Evolutionary conservation across 2,329 filamentous ascomycete genomes (phyloP).

Genomic region (Thelonectria blattea): DNA sequence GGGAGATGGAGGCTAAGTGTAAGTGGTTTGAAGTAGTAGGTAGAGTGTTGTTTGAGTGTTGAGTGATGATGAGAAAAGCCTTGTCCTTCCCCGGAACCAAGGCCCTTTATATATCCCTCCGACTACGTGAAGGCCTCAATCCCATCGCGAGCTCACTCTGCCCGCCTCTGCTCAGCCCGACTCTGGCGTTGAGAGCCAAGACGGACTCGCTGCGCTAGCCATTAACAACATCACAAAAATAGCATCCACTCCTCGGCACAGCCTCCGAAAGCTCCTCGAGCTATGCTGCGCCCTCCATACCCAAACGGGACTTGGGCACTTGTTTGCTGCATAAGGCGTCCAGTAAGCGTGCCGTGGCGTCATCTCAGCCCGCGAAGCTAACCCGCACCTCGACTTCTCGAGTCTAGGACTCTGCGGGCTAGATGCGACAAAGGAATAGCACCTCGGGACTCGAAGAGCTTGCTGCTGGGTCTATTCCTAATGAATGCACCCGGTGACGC

Average conservation of each 20-base stretch:
- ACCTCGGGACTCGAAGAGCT: neutral
- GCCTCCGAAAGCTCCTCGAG: neutral
- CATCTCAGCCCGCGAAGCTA: neutral
- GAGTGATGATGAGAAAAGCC: neutral
- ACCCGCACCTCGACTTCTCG: neutral
- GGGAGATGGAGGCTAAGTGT: no score
- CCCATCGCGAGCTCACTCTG: neutral
- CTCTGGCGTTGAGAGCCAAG: neutral
- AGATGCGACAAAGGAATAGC: neutral
- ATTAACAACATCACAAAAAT: neutral
- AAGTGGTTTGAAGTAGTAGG: neutral
- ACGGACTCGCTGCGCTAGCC: neutral
- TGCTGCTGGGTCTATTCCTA: neutral
- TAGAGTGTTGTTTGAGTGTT: neutral
- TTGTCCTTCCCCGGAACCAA: neutral
- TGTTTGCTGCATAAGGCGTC: neutral
- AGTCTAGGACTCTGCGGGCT: neutral
- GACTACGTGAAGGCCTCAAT: neutral
- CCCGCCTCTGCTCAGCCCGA: neutral
- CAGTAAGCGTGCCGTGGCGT: neutral
- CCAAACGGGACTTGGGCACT: neutral
- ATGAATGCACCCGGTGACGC: neutral
- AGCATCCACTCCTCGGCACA: neutral
- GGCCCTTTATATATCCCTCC: neutral
- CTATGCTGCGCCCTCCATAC: neutral